Evolutionary conservation across 2,329 filamentous ascomycete genomes (phyloP).

Genomic region (Sarocladium strictum): DNA sequence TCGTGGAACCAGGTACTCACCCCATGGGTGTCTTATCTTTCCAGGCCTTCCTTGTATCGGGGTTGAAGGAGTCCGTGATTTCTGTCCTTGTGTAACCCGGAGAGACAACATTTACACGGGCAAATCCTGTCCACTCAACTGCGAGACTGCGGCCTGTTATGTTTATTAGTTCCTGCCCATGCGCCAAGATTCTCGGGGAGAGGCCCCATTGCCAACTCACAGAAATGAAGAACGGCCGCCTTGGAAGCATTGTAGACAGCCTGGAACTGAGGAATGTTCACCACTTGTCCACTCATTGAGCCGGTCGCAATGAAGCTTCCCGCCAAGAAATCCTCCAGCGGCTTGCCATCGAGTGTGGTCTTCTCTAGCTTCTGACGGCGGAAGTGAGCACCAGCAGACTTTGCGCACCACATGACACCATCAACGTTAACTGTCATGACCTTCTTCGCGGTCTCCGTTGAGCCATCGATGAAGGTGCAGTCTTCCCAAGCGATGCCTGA

Average conservation of each 20-base stretch:
- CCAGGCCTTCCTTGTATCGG: slow-evolving; percentile 67
- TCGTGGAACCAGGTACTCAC: slow-evolving; percentile 25
- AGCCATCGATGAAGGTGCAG: slow-evolving; percentile 60
- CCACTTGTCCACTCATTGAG: slow-evolving; percentile 72
- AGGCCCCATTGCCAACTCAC: slow-evolving; percentile 28
- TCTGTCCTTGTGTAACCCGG: slow-evolving; percentile 74
- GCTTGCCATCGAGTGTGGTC: slow-evolving; percentile 55
- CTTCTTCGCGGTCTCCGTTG: slow-evolving; percentile 56
- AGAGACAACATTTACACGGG: slow-evolving; percentile 65
- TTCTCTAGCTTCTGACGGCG: slow-evolving; percentile 63
- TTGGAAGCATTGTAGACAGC: slow-evolving; percentile 70
- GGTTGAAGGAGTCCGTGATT: slow-evolving; percentile 58
- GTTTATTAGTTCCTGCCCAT: background rate
- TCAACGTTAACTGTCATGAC: slow-evolving; percentile 69
- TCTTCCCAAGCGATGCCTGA: slow-evolving; percentile 70
- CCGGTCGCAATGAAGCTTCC: slow-evolving; percentile 75
- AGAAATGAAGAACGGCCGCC: slow-evolving; percentile 55
- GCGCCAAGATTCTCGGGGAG: background rate
- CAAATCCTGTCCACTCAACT: slow-evolving; percentile 72
- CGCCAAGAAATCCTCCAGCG: slow-evolving; percentile 51
- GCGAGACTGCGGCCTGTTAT: slow-evolving; percentile 61
- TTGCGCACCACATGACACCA: slow-evolving; percentile 72
- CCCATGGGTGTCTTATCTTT: slow-evolving; percentile 76
- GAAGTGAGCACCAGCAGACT: slow-evolving; percentile 64
- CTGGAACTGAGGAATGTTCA: slow-evolving; percentile 71